Evolutionary conservation across 179 eudicot species (phyloP), one percentile per base, ranked within the genome.

Genomic region (Heliamphora pulchella): DNA sequence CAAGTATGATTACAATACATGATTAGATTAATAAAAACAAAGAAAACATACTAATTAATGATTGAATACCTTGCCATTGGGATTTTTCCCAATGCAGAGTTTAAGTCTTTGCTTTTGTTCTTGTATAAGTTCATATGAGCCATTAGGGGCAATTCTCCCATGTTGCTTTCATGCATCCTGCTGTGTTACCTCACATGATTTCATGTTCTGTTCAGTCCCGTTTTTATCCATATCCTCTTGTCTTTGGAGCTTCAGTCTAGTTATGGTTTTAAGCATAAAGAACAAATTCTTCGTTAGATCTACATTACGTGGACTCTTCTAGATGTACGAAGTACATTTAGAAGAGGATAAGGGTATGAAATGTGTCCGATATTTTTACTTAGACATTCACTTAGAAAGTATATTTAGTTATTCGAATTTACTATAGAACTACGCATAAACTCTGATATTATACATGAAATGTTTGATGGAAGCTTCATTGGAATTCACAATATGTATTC

Each of bases 1-100:
- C 92, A 91, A 87, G 97, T 93, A 81, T 79, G 84, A 46, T 68
- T 66, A 3, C 77, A 10, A 39, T 31, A 8, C 22, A 22, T 74
- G 3, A n/a, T 44, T 59, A 41, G 77, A 82, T 18, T 54, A 44
- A 15, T 50, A 2, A 15, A 62, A 58, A 17, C 17, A 43, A 31
- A 5, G 11, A 43, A 51, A 15, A 3, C n/a, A 44, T 15, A 2
- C 48, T 50, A 53, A 11, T 20, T 15, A 17, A 3, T 77, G 59
- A 58, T 70, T 65, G 58, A 66, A 66, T 41, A 66, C 47, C 17
- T 18, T 2, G 57, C 20, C 68, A 51, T 53, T 55, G 22, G 43
- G 20, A 17, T 58, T 4, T 22, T 20, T 1, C 18, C 18, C 50
- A 47, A 53, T 53, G 66, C 57, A 54, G 62, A 20, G 13, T 31